Evolutionary conservation across 78 protist genomes (phyloP), one percentile per base, ranked within the genome.

Genomic region (Dictyostelium brefeldianum): DNA sequence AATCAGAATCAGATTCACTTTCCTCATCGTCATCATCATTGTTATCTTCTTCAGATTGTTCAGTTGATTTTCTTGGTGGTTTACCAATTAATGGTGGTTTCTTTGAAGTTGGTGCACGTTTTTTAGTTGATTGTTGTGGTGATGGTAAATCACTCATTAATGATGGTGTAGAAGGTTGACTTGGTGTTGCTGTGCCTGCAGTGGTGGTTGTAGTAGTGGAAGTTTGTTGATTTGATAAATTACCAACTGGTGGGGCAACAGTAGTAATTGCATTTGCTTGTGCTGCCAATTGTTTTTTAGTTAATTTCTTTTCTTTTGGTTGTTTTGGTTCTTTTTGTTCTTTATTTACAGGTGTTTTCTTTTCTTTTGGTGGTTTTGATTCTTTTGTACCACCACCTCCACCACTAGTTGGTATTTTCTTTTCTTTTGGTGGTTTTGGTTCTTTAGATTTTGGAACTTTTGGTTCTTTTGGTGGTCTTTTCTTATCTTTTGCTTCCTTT

Each of bases 351-450:
- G 43, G 43, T 31, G 78, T 0, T 4, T 71, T 22, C 5, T 71
- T 71, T 17, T 74, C 80, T 22, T 74, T 74, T 46, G 80, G 43
- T 22, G 17, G 22, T 10, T 73, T 73, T 17, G 80, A 56, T 47
- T 74, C 80, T 74, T 74, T 74, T 6, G 80, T 36, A 36, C 43
- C 57, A n/a, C n/a, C n/a, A n/a, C n/a, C n/a, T n/a, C n/a, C n/a
- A n/a, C n/a, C n/a, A 18, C 22, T 46, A 6, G 36, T 12, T 47
- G 80, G 80, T 74, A 41, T n/a, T 77, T 77, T 77, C 46, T 77
- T 77, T 27, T 50, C 67, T 50, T 77, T 77, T 50, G n/a, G 27
- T 51, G 2, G 15, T 8, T 77, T 77, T 7, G 81, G 81, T 22
- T 75, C 81, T 50, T 75, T 75, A 10, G 81, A n/a, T 7, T 71